These are phyloP conservation scores for Verruconis gallopava DNA, from an alignment of 2,329 filamentous ascomycete genomes.

Conservation along the genomic window DNA sequence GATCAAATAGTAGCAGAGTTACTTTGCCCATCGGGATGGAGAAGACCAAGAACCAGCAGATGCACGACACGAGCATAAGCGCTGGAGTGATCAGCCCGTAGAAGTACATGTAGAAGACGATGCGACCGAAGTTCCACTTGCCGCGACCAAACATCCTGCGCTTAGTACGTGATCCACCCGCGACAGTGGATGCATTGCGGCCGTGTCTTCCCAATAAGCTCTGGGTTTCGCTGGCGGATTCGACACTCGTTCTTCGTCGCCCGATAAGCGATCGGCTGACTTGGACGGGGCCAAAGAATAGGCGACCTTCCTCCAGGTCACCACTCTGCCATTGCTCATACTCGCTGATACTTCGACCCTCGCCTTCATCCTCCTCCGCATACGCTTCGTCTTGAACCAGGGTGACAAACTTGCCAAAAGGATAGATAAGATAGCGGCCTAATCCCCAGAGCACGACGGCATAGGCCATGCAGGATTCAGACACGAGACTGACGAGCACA, in stretches of 20 bases:
- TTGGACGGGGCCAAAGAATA: conserved; percentile 81
- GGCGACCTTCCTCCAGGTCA: conserved; percentile 83
- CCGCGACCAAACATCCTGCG: conserved; percentile 85
- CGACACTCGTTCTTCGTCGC: conserved; percentile 73
- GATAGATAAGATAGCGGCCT: conserved; percentile 79
- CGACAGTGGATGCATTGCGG: conserved; percentile 34
- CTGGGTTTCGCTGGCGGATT: conserved; percentile 79
- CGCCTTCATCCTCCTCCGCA: conserved; percentile 83
- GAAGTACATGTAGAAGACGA: conserved; percentile 94
- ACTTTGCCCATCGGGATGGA: conserved; percentile 98
- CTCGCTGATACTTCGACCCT: conserved; percentile 93
- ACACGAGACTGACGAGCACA: conserved; percentile 63
- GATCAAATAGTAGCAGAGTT: conserved; percentile 76
- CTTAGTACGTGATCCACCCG: conserved; percentile 41
- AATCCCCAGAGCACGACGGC: conserved; percentile 75
- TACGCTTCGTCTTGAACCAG: conserved; percentile 91
- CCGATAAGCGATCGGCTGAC: conserved; percentile 66
- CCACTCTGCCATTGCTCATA: conserved; percentile 99
- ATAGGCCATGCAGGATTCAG: conserved; percentile 70
- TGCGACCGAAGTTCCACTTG: conserved; percentile 86
- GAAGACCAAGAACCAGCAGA: conserved; percentile 96
- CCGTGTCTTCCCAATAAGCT: conserved; percentile 64
- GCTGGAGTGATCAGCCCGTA: conserved; percentile 83
- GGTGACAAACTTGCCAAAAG: conserved; percentile 91
- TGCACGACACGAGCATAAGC: conserved; percentile 68